Evolutionary conservation across 2,329 filamentous ascomycete species (phyloP).

Genomic region (Macroventuria anomochaeta): DNA sequence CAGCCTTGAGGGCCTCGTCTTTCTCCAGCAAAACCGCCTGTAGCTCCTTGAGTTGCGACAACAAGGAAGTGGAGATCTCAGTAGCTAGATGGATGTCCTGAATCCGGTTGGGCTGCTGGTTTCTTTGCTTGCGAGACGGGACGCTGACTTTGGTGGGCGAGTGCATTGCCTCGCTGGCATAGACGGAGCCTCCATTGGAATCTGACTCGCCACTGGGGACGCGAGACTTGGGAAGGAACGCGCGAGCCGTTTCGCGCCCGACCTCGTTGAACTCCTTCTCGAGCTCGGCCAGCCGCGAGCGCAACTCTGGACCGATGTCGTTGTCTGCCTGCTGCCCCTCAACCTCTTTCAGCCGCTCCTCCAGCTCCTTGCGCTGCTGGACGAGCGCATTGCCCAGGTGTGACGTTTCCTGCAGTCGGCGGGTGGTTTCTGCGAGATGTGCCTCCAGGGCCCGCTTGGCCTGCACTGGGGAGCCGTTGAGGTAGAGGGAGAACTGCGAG

Average conservation of each 20-base stretch:
- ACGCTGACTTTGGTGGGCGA: slow-evolving; percentile 90
- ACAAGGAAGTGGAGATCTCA: slow-evolving; percentile 92
- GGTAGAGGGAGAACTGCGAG: slow-evolving; percentile 77
- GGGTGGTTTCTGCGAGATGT: slow-evolving; percentile 90
- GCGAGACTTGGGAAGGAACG: slow-evolving; percentile 82
- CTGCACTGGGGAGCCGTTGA: slow-evolving; percentile 80
- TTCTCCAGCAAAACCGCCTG: slow-evolving; percentile 85
- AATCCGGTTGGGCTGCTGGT: slow-evolving; percentile 84
- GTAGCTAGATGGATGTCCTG: slow-evolving; percentile 99
- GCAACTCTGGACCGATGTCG: slow-evolving; percentile 82
- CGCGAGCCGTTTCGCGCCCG: slow-evolving; percentile 84
- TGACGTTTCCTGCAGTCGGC: slow-evolving; percentile 87
- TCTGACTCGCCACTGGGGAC: slow-evolving; percentile 65
- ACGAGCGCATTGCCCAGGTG: slow-evolving; percentile 87
- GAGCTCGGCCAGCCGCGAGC: slow-evolving; percentile 80
- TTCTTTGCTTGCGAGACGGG: slow-evolving; percentile 85
- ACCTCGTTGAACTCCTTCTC: slow-evolving; percentile 97
- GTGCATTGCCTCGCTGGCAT: slow-evolving; percentile 81
- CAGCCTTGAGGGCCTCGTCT: slow-evolving; percentile 81
- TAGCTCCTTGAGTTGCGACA: slow-evolving; percentile 91
- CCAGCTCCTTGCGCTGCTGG: slow-evolving; percentile 82
- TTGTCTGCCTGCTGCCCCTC: slow-evolving; percentile 73
- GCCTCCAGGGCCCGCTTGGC: slow-evolving; percentile 88
- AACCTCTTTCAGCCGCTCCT: slow-evolving; percentile 82
- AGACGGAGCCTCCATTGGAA: slow-evolving; percentile 54